These are phyloP conservation scores for Coemansia aciculifera DNA, from an alignment of 192 early-diverging fungal species.

Conservation along the genomic window DNA sequence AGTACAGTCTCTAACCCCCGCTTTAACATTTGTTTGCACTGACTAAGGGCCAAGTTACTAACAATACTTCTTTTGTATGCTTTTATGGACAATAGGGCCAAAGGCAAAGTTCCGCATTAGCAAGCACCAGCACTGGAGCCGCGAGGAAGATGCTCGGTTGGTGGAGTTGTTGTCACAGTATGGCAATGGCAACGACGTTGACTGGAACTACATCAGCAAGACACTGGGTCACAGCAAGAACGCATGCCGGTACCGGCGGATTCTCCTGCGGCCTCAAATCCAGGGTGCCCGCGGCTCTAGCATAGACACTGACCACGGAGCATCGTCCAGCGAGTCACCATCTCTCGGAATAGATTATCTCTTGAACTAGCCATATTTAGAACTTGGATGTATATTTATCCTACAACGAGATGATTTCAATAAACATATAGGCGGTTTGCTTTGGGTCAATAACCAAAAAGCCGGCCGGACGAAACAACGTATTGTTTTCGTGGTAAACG, in stretches of 20 bases:
- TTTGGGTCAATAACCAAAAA: constrained; percentile 45
- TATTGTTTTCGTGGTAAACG: constrained; percentile 41
- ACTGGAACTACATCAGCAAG: constrained; percentile 51
- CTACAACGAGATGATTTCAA: constrained; percentile 45
- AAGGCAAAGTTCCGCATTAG: constrained; percentile 48
- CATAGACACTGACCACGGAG: constrained; percentile 15
- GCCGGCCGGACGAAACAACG: constrained; percentile 48
- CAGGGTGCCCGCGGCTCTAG: not conserved
- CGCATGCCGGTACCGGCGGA: constrained; percentile 47
- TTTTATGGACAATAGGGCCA: constrained; percentile 15
- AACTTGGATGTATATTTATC: not conserved
- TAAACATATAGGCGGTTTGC: constrained; percentile 57
- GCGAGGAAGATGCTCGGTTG: constrained; percentile 31
- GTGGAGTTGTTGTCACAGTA: constrained; percentile 26
- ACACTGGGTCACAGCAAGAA: constrained; percentile 50
- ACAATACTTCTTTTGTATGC: not conserved
- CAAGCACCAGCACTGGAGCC: constrained; percentile 51
- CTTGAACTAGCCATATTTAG: not conserved
- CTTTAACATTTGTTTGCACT: not conserved
- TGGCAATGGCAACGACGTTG: constrained; percentile 29
- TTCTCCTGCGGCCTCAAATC: constrained; percentile 18
- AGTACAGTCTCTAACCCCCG: not conserved
- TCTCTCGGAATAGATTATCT: constrained; percentile 6
- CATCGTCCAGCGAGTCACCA: constrained; percentile 14
- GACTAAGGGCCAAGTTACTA: not conserved